Percentiles rank a stretch among this genome's conserved stretches.
Conservation (phyloP, 805 yeast species). For the Starmerella bacillaris region DNA sequence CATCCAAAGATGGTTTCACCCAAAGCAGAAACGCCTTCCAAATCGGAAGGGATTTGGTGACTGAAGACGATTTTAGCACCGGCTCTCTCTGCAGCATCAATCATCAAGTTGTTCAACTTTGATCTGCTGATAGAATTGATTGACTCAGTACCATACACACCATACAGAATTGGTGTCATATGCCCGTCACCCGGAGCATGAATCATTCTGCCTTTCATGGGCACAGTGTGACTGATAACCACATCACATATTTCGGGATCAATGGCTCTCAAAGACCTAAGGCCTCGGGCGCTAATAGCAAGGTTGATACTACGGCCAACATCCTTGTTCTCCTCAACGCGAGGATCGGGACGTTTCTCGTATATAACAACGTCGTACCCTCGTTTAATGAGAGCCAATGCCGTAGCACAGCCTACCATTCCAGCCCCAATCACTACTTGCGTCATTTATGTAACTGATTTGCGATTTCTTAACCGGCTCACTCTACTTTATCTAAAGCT, state of each 20-base stretch:
- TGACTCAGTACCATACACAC: conserved; percentile 51
- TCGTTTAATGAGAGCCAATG: conserved; percentile 54
- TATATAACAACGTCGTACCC: conserved; percentile 58
- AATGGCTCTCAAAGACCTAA: conserved; percentile 45
- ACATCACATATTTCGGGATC: conserved; percentile 40
- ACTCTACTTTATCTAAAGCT: too few relatives aligned
- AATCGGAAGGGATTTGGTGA: conserved; percentile 21
- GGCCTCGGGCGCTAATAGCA: conserved; percentile 77
- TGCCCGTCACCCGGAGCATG: conserved; percentile 26
- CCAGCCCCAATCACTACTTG: conserved; percentile 61
- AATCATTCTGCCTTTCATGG: conserved; percentile 82
- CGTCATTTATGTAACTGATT: neutral
- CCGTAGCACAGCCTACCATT: conserved; percentile 69
- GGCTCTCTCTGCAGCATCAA: conserved; percentile 43
- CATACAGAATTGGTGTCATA: conserved; percentile 53
- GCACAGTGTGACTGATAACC: conserved; percentile 46
- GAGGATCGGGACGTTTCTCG: conserved; percentile 57
- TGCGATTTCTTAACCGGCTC: too few relatives aligned
- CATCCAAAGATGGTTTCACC: conserved; percentile 47
- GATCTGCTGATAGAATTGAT: conserved; percentile 75
- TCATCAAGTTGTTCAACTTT: conserved; percentile 42
- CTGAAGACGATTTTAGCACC: conserved; percentile 17
- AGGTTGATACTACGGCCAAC: conserved; percentile 48
- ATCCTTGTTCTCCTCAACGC: conserved; percentile 18
- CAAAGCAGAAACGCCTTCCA: conserved; percentile 1